Conservation (phyloP, 169 alveolate species). For the Eimeria necatrix region DNA sequence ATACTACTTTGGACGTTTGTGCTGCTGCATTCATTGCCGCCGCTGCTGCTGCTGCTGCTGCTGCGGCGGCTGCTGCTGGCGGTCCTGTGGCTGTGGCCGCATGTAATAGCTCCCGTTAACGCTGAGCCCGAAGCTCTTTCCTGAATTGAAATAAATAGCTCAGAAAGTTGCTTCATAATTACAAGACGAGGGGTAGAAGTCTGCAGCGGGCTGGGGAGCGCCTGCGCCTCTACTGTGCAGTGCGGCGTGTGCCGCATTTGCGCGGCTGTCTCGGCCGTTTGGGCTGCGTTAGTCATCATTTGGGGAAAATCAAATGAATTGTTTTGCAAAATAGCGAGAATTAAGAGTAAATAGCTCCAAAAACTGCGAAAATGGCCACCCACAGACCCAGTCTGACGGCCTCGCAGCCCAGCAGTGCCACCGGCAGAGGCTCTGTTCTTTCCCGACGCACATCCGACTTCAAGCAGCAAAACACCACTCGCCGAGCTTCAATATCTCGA, state of each 20-base stretch:
- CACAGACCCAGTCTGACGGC: not conserved
- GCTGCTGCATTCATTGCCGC: not conserved
- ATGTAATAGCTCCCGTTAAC: not conserved
- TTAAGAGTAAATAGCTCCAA: not conserved
- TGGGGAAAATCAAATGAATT: no score
- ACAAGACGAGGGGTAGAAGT: no score
- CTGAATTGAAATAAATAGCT: not conserved
- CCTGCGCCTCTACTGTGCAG: no score
- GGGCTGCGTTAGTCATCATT: no score
- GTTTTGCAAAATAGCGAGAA: not conserved
- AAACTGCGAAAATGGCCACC: not conserved
- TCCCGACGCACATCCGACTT: not conserved
- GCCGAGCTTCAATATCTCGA: not conserved
- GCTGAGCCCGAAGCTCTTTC: not conserved
- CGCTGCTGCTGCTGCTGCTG: constrained; percentile 25
- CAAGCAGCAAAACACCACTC: not conserved
- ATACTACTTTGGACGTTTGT: not conserved
- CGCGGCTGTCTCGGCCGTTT: no score
- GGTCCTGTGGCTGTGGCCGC: constrained; percentile 8
- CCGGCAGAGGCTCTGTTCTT: not conserved
- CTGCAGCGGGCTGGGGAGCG: no score
- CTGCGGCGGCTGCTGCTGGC: constrained; percentile 10
- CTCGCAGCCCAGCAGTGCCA: constrained; percentile 19
- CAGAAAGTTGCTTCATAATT: not conserved
- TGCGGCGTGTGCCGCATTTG: no score